Conservation (phyloP, 1,284 basidiomycete species). For the Trichosporon asahii region DNA sequence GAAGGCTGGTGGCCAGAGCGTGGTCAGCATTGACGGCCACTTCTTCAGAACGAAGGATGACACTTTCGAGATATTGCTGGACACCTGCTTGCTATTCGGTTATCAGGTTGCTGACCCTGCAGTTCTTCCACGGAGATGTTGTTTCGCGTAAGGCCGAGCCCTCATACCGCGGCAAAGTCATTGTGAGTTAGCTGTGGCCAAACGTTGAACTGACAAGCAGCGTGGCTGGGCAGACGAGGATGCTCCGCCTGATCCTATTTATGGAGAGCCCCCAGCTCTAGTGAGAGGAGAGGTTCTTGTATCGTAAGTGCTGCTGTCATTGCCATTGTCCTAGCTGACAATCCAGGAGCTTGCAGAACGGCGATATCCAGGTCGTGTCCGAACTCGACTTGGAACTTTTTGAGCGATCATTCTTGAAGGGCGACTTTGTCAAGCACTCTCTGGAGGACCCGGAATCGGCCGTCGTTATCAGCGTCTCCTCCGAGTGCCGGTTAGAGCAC, state of each 20-base stretch:
- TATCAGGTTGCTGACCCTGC: neutral
- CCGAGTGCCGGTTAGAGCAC: slow-evolving; percentile 68
- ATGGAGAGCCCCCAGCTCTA: slow-evolving; percentile 73
- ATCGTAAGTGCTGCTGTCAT: slow-evolving; percentile 45
- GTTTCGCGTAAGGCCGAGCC: slow-evolving; percentile 31
- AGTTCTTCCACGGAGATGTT: slow-evolving; percentile 40
- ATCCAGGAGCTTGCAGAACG: slow-evolving; percentile 53
- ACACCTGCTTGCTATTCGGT: too few relatives aligned
- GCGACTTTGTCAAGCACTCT: slow-evolving; percentile 78
- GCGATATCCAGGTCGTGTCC: slow-evolving; percentile 65
- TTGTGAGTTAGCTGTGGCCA: slow-evolving; percentile 29
- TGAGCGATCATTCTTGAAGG: slow-evolving; percentile 71
- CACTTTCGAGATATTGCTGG: neutral
- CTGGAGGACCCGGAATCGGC: slow-evolving; percentile 72
- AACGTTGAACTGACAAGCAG: slow-evolving; percentile 20
- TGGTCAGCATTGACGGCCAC: neutral
- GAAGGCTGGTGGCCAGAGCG: neutral
- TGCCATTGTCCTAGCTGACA: slow-evolving; percentile 1
- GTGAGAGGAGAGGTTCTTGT: slow-evolving; percentile 76
- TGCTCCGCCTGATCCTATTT: slow-evolving; percentile 26
- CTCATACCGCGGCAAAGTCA: slow-evolving; percentile 33
- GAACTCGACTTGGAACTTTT: slow-evolving; percentile 69
- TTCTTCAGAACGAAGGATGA: neutral
- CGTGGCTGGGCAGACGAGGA: slow-evolving; percentile 47
- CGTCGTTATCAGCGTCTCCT: slow-evolving; percentile 63